phyloP scores from a whole-genome alignment of 805 yeast species.

The Ogataea paraovalis region DNA sequence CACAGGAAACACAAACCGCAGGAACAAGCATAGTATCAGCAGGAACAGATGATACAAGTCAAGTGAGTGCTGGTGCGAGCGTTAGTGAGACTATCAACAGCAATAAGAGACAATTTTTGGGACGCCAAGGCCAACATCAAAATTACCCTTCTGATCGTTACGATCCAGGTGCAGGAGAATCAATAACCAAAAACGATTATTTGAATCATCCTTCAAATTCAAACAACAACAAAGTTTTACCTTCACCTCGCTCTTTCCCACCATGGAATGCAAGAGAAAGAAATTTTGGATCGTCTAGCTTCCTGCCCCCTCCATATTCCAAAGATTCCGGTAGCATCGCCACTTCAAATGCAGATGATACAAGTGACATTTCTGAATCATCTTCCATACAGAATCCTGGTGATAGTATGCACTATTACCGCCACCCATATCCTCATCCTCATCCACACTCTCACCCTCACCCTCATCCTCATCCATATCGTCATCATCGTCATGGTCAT shows the following conservation, averaged over 20 bases:
- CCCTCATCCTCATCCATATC: slow-evolving; percentile 13
- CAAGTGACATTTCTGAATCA: slow-evolving; percentile 10
- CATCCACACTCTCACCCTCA: slow-evolving; percentile 15
- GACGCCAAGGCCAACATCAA: background rate
- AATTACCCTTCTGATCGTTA: background rate
- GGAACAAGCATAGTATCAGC: slow-evolving; percentile 1
- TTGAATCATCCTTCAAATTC: background rate
- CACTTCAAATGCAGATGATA: background rate
- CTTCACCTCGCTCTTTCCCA: background rate
- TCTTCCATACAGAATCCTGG: slow-evolving; percentile 4
- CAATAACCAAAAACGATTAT: background rate
- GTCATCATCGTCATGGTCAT: slow-evolving; percentile 16
- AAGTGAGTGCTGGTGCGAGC: background rate
- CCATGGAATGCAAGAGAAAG: background rate
- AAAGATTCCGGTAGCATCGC: background rate
- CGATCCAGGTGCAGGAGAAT: background rate
- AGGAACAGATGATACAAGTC: background rate
- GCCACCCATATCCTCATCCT: slow-evolving; percentile 7
- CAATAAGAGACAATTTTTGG: background rate
- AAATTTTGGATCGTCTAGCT: background rate
- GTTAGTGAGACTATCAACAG: background rate
- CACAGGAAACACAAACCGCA: slow-evolving; percentile 5
- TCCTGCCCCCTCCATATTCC: slow-evolving; percentile 1
- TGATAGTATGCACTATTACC: slow-evolving; percentile 5
- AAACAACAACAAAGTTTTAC: background rate